Conservation (phyloP, 1,139 yeast species). For the Lodderomyces elongisporus region DNA sequence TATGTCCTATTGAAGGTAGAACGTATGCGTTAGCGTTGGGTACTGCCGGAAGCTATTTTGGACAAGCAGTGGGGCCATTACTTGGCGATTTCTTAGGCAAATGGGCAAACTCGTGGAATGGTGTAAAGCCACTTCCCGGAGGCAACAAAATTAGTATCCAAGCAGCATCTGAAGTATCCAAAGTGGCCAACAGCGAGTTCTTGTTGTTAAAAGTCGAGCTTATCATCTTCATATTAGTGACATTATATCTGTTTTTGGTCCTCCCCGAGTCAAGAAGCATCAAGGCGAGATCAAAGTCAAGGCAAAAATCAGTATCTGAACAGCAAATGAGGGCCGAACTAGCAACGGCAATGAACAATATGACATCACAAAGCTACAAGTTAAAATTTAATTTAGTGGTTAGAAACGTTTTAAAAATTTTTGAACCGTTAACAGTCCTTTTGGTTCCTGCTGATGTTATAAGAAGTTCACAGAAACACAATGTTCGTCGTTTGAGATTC, state of each 20-base stretch:
- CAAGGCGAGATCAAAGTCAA: slow-evolving; percentile 42
- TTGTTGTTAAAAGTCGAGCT: slow-evolving; percentile 30
- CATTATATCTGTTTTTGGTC: slow-evolving; percentile 27
- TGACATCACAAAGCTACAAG: no score
- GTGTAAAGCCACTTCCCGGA: not conserved
- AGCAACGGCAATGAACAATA: not conserved
- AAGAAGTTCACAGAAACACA: slow-evolving; percentile 1
- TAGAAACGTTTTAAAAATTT: slow-evolving; percentile 19
- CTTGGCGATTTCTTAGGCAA: slow-evolving; percentile 38
- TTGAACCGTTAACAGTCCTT: slow-evolving; percentile 33
- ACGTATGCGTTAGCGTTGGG: slow-evolving; percentile 51
- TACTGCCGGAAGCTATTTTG: slow-evolving; percentile 52
- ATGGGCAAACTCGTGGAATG: slow-evolving; percentile 12
- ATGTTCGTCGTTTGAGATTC: slow-evolving; percentile 17
- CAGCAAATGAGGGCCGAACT: not conserved
- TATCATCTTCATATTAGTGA: slow-evolving; percentile 17
- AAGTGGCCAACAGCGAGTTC: slow-evolving; percentile 20
- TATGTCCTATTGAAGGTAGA: slow-evolving; percentile 49
- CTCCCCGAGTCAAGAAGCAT: slow-evolving; percentile 57
- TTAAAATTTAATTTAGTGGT: no score
- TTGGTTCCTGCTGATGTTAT: slow-evolving; percentile 3
- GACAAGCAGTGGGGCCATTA: slow-evolving; percentile 63
- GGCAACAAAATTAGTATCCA: slow-evolving; percentile 2
- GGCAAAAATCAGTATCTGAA: slow-evolving; percentile 23
- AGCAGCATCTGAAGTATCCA: slow-evolving; percentile 3